These are phyloP conservation scores for Solanum commersonii DNA, from an alignment of 257 asterid genomes.

Conservation along the genomic window DNA sequence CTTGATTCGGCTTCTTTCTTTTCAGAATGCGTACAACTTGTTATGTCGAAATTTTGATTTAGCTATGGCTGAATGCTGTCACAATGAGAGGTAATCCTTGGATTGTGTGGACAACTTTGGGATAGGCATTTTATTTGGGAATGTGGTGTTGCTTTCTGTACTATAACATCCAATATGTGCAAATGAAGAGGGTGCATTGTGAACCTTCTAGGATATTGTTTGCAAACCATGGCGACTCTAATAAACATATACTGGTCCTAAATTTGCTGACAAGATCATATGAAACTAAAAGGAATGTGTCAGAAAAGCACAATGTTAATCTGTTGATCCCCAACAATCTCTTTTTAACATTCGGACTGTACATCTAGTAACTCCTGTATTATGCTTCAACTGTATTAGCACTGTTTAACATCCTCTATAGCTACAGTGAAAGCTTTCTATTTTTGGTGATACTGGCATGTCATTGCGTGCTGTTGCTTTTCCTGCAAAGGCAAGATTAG, in stretches of 20 bases:
- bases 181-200: background rate
- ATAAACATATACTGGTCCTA: background rate
- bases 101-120: background rate
- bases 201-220: background rate
- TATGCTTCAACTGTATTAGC: background rate
- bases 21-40: slow-evolving; percentile 75
- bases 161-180: background rate
- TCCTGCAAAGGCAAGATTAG: background rate
- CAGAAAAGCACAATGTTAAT: background rate
- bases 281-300: background rate
- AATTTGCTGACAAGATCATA: background rate
- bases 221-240: background rate
- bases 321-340: background rate
- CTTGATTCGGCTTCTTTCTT: background rate
- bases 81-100: slow-evolving; percentile 72
- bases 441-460: background rate
- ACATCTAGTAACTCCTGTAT: background rate
- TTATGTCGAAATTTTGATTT: slow-evolving; percentile 78
- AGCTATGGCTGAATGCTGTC: slow-evolving; percentile 93
- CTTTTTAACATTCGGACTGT: background rate
- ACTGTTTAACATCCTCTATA: background rate
- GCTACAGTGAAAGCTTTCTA: background rate
- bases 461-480: background rate
- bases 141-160: background rate
- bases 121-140: background rate